Evolutionary conservation across 2,329 filamentous ascomycete genomes (phyloP).

Genomic region (Penicillium glabrum): DNA sequence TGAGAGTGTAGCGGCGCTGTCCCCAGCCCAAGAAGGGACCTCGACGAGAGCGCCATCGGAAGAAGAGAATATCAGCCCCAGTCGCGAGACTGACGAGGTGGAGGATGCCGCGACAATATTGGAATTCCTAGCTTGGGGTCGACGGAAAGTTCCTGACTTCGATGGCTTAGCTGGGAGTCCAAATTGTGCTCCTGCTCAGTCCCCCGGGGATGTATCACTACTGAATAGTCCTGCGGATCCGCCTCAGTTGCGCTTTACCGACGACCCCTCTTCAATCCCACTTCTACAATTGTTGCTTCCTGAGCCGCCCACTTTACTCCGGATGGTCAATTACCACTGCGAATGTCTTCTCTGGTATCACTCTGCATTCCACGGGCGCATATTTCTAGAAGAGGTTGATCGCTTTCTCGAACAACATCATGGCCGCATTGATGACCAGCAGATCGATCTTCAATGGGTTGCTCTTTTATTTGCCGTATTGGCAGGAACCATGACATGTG

Average conservation of each 20-base stretch:
- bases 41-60: neutral
- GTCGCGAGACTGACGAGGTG: conserved; percentile 18
- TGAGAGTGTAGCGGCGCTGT: neutral
- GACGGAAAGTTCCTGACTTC: conserved; percentile 38
- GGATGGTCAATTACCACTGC: neutral
- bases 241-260: neutral
- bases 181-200: conserved; percentile 21
- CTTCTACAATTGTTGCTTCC: neutral
- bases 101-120: conserved; percentile 47
- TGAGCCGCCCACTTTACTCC: neutral
- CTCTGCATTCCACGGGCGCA: neutral
- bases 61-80: neutral
- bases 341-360: neutral
- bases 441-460: neutral
- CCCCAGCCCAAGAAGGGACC: neutral
- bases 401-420: neutral
- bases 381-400: neutral
- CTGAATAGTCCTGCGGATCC: neutral
- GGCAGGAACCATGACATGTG: neutral
- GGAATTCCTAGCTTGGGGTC: conserved; percentile 50
- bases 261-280: neutral
- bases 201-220: neutral
- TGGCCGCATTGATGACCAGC: neutral
- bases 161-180: neutral
- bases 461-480: neutral